These are phyloP conservation scores for Geotrichum siamense DNA, from an alignment of 1,139 yeast genomes.

Conservation along the genomic window DNA sequence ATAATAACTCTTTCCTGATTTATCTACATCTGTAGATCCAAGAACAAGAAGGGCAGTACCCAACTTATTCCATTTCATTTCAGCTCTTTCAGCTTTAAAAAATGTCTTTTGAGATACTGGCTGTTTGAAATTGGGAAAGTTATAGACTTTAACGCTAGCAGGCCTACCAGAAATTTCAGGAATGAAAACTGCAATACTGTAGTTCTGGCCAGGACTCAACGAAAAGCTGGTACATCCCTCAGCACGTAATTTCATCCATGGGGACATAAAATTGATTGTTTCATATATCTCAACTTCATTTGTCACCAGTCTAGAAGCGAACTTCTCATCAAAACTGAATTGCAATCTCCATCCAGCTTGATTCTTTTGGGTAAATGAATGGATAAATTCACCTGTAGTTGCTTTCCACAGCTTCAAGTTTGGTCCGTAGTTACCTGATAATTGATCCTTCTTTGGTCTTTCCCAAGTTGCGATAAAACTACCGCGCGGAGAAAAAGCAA, in stretches of 20 bases:
- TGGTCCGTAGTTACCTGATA: conserved; percentile 60
- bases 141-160: conserved; percentile 78
- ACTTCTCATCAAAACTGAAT: conserved; percentile 70
- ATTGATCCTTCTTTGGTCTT: conserved; percentile 56
- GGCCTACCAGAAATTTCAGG: conserved; percentile 78
- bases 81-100: conserved; percentile 93
- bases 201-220: conserved; percentile 83
- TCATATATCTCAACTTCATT: conserved; percentile 68
- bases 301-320: conserved; percentile 53
- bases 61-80: conserved; percentile 83
- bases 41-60: conserved; percentile 93
- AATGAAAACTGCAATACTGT: conserved; percentile 84
- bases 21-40: conserved; percentile 93
- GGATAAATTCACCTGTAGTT: conserved; percentile 43
- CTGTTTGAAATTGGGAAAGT: conserved; percentile 60
- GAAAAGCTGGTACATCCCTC: conserved; percentile 48
- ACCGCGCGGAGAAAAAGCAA: conserved; percentile 86
- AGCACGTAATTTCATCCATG: conserved; percentile 54
- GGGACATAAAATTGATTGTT: conserved; percentile 47
- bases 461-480: conserved; percentile 84
- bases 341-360: conserved; percentile 92
- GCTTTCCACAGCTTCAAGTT: conserved; percentile 70
- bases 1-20: conserved; percentile 88
- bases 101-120: conserved; percentile 83
- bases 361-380: conserved; percentile 68